Evolutionary conservation across 306 rosid species (phyloP).

Genomic region (Pyrus pyrifolia): DNA sequence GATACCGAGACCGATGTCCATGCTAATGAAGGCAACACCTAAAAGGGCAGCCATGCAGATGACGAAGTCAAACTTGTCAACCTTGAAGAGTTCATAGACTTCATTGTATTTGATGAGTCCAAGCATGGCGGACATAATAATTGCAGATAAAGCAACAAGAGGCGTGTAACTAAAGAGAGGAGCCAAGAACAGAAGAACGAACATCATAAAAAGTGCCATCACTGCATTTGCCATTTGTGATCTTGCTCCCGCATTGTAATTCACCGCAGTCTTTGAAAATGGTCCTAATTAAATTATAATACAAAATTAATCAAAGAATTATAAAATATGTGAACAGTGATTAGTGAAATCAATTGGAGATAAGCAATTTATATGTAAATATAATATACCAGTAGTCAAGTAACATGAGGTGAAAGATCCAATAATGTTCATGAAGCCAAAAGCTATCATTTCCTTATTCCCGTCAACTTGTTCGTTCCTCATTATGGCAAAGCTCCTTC

Average conservation of each 20-base stretch:
- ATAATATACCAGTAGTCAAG: constrained; percentile 66
- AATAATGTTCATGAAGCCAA: constrained; percentile 69
- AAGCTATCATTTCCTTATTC: constrained; percentile 85
- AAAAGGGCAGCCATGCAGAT: constrained; percentile 64
- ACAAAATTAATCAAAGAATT: background rate
- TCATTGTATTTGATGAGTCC: constrained; percentile 51
- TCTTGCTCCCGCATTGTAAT: constrained; percentile 68
- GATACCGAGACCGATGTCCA: constrained; percentile 61
- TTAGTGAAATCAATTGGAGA: background rate
- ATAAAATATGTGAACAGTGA: background rate
- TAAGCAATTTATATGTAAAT: background rate
- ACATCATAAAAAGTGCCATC: constrained; percentile 43
- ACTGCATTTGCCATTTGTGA: constrained; percentile 62
- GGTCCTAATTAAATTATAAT: constrained; percentile 45
- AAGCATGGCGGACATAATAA: constrained; percentile 79
- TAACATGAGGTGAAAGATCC: constrained; percentile 91
- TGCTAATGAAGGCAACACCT: constrained; percentile 53
- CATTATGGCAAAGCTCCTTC: constrained; percentile 69
- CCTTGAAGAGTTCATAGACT: constrained; percentile 45
- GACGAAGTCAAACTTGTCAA: constrained; percentile 76
- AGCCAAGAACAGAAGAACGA: constrained; percentile 59
- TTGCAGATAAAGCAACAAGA: constrained; percentile 68
- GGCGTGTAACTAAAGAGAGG: constrained; percentile 83
- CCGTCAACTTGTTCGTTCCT: constrained; percentile 80
- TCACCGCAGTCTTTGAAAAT: constrained; percentile 91